A percentile compares a stretch with the other conserved stretches of the same genome.
These are phyloP conservation scores for Claviceps arundinis DNA, from an alignment of 2,329 filamentous ascomycete species.

Conservation along the genomic window DNA sequence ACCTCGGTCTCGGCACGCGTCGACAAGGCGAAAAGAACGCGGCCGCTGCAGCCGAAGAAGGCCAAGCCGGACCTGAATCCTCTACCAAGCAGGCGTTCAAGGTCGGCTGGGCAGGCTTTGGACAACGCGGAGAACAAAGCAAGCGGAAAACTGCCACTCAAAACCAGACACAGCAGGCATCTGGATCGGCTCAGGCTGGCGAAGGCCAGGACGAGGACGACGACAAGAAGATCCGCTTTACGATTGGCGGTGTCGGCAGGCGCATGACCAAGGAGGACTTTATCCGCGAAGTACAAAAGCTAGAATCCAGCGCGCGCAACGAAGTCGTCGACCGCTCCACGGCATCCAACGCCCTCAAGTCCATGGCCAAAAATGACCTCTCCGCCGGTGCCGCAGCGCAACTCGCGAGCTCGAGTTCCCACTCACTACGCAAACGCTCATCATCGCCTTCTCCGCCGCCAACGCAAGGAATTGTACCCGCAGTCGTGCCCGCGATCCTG, in stretches of 20 bases:
- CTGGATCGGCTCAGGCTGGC: background rate
- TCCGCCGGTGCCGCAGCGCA: slow-evolving; percentile 1
- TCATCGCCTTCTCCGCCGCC: background rate
- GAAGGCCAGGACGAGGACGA: slow-evolving; percentile 29
- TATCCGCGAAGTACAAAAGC: slow-evolving; percentile 56
- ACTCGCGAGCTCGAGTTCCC: background rate
- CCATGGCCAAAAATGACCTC: slow-evolving; percentile 30
- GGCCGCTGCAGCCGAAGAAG: slow-evolving; percentile 16
- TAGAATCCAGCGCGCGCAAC: slow-evolving; percentile 52
- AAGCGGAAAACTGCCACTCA: slow-evolving; percentile 27
- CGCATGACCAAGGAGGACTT: slow-evolving; percentile 75
- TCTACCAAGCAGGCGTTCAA: slow-evolving; percentile 26
- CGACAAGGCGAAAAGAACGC: slow-evolving; percentile 27
- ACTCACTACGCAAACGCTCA: background rate
- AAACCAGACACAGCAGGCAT: slow-evolving; percentile 21
- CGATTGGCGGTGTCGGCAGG: slow-evolving; percentile 56
- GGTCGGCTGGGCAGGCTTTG: slow-evolving; percentile 39
- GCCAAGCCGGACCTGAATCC: slow-evolving; percentile 19
- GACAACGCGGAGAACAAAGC: slow-evolving; percentile 19
- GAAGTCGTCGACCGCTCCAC: slow-evolving; percentile 39
- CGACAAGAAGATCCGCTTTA: slow-evolving; percentile 62
- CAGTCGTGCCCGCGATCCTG: slow-evolving; percentile 9
- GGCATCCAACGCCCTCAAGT: slow-evolving; percentile 35
- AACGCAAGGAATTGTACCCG: background rate
- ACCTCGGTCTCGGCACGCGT: slow-evolving; percentile 37